These are phyloP conservation scores for Magnusiomyces suaveolens DNA, from an alignment of 1,139 yeast genomes.

Conservation along the genomic window DNA sequence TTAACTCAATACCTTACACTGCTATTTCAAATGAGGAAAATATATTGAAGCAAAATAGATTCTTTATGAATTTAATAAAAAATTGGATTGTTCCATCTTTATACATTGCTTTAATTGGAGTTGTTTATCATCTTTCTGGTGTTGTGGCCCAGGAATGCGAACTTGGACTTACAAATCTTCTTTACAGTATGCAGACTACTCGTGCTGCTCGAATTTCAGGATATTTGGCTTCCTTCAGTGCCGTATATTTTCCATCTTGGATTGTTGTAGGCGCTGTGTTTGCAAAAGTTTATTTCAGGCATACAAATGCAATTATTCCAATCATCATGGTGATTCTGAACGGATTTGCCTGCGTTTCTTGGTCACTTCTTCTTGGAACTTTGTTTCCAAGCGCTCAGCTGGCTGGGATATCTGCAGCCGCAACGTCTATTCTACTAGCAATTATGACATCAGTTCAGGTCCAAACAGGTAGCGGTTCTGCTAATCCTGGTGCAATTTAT, in stretches of 20 bases:
- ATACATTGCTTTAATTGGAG: constrained; percentile 31
- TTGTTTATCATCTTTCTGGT: constrained; percentile 33
- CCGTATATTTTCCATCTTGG: constrained; percentile 30
- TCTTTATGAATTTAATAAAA: constrained; percentile 25
- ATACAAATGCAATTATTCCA: constrained; percentile 26
- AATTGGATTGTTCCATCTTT: constrained; percentile 32
- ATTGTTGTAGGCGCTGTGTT: constrained; percentile 26
- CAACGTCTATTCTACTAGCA: constrained; percentile 28
- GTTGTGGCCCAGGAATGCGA: constrained; percentile 31
- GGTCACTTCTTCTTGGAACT: constrained; percentile 28
- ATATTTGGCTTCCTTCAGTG: constrained; percentile 25
- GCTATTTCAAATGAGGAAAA: constrained; percentile 22
- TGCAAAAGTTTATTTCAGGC: constrained; percentile 21
- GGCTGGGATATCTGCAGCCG: constrained; percentile 32
- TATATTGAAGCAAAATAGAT: constrained; percentile 20
- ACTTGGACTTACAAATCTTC: constrained; percentile 27
- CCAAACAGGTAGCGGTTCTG: constrained; percentile 23
- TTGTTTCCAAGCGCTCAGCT: constrained; percentile 29
- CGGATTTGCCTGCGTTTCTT: constrained; percentile 30
- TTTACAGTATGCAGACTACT: constrained; percentile 29
- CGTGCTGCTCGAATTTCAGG: constrained; percentile 25
- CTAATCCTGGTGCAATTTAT: constrained; percentile 24
- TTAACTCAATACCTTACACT: constrained; percentile 29
- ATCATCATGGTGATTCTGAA: constrained; percentile 30
- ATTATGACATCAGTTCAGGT: constrained; percentile 29